These are phyloP conservation scores for Aspergillus puulaauensis DNA, from an alignment of 2,329 filamentous ascomycete genomes.

Conservation along the genomic window DNA sequence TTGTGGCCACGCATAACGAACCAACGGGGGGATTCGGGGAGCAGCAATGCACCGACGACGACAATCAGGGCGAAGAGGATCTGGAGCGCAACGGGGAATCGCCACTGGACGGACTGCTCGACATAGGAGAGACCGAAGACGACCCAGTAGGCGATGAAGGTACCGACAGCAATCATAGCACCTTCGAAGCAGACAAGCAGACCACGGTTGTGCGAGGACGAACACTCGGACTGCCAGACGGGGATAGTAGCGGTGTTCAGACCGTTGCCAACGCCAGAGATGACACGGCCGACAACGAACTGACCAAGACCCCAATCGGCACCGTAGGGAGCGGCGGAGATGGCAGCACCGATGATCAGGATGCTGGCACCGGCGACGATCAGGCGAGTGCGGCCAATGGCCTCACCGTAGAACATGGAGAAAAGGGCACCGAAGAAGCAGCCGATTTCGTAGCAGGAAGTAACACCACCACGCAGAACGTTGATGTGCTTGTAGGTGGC, in stretches of 20 bases:
- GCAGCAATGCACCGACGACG: conserved; percentile 20
- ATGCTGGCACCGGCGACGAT: conserved; percentile 57
- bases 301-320: conserved; percentile 34
- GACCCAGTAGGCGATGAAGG: conserved; percentile 36
- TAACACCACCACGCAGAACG: conserved; percentile 53
- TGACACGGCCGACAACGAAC: conserved; percentile 39
- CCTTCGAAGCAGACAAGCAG: conserved; percentile 36
- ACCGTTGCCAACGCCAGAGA: conserved; percentile 40
- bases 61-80: conserved; percentile 40
- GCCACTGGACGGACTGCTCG: conserved; percentile 37
- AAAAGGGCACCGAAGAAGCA: conserved; percentile 37
- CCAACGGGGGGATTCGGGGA: conserved; percentile 57
- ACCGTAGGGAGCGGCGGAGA: conserved; percentile 25
- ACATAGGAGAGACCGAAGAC: conserved; percentile 36
- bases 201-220: conserved; percentile 33
- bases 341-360: conserved; percentile 33
- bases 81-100: conserved; percentile 50
- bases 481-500: conserved; percentile 22
- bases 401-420: conserved; percentile 28
- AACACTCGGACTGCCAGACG: conserved; percentile 41
- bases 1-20: conserved; percentile 52
- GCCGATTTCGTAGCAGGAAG: conserved; percentile 54
- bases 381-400: conserved; percentile 38
- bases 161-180: conserved; percentile 33
- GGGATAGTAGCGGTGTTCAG: conserved; percentile 42